Conservation (phyloP, 805 yeast species). For the Cyberlindnera amylophila region DNA sequence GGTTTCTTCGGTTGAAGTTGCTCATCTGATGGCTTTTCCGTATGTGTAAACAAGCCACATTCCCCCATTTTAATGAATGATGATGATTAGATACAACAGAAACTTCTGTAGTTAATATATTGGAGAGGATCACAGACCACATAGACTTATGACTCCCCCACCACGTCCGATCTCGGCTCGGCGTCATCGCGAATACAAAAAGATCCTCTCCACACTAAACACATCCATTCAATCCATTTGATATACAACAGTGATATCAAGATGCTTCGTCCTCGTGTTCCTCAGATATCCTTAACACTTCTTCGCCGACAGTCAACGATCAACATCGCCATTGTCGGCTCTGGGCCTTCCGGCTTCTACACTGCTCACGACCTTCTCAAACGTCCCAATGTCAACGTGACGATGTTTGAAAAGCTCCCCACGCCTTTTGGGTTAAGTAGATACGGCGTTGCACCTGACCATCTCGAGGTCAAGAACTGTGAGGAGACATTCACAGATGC, state of each 20-base stretch:
- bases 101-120: no score
- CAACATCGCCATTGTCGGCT: conserved; percentile 60
- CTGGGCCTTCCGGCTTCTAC: conserved; percentile 97
- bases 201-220: neutral
- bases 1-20: conserved; percentile 21
- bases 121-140: no score
- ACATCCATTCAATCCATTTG: neutral
- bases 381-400: conserved; percentile 42
- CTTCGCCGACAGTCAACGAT: conserved; percentile 11
- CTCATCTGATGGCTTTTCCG: no score
- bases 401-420: conserved; percentile 79
- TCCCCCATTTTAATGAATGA: conserved; percentile 4
- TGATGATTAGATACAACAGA: no score
- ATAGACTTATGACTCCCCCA: no score
- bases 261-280: conserved; percentile 1
- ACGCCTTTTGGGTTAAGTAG: conserved; percentile 90
- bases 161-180: neutral
- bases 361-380: conserved; percentile 72
- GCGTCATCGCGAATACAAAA: conserved; percentile 1
- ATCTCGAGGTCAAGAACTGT: conserved; percentile 91
- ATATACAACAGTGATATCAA: neutral
- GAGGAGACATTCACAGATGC: conserved; percentile 57
- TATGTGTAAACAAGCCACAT: no score
- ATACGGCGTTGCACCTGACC: conserved; percentile 99
- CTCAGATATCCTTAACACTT: neutral